A percentile compares a stretch with the other conserved stretches of the same genome.
Conservation (phyloP, 2,329 filamentous ascomycete genomes). For the Chaetothyriales sp. region DNA sequence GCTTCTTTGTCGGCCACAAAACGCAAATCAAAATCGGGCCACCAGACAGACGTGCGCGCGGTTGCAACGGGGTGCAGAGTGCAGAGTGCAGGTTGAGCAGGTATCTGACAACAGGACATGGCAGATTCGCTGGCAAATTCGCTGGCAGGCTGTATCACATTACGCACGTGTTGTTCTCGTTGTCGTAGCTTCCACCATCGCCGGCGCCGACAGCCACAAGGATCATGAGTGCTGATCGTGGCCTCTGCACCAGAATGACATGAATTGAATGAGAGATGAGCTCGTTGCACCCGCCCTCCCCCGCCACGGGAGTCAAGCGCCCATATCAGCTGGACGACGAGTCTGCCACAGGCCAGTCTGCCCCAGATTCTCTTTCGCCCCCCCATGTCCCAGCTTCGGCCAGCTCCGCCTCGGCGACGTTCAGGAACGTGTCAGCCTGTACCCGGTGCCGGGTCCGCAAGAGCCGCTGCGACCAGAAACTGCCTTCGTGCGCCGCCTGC, state of each 20-base stretch:
- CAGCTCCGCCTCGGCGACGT: constrained; percentile 31
- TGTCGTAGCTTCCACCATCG: not conserved
- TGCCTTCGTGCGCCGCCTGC: constrained; percentile 81
- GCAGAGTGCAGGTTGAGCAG: not conserved
- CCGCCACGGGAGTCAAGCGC: constrained; percentile 16
- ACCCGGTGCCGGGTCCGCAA: constrained; percentile 85
- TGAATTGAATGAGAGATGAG: constrained; percentile 5
- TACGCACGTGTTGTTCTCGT: not conserved
- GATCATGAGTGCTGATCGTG: not conserved
- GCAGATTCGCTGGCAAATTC: not conserved
- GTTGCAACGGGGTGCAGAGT: not conserved
- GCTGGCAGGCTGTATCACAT: not conserved
- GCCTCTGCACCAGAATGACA: not conserved
- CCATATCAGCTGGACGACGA: constrained; percentile 15
- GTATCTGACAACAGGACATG: not conserved
- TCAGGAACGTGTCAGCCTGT: constrained; percentile 83
- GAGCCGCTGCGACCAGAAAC: constrained; percentile 84
- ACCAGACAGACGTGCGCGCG: not conserved
- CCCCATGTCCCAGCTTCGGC: constrained; percentile 11
- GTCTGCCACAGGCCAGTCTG: constrained; percentile 2
- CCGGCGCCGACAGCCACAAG: not conserved
- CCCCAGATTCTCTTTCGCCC: constrained; percentile 10
- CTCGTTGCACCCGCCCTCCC: constrained; percentile 12
- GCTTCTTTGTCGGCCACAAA: not conserved
- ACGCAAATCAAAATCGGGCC: not conserved